These are phyloP conservation scores for Oryza punctata DNA, from an alignment of 176 grass and related monocot species.

Conservation along the genomic window DNA sequence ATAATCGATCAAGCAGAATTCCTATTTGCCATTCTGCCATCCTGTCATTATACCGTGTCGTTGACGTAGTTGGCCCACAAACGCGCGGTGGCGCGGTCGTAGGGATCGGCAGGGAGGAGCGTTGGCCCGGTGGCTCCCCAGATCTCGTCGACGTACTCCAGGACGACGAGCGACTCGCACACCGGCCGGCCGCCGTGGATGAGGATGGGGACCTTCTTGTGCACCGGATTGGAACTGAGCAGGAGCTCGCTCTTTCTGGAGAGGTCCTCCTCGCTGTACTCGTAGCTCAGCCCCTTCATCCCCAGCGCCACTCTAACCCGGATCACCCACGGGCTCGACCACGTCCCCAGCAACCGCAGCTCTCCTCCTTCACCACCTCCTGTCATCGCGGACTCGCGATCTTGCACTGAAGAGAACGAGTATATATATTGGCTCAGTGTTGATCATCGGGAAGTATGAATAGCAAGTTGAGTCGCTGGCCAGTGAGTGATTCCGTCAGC, in stretches of 20 bases:
- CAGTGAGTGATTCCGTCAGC: neutral
- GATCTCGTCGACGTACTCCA: constrained; percentile 48
- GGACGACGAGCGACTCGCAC: constrained; percentile 52
- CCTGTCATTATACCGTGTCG: constrained; percentile 10
- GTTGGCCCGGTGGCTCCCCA: neutral
- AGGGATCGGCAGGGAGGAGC: constrained; percentile 38
- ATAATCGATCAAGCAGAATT: neutral
- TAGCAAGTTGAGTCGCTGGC: too few species aligned
- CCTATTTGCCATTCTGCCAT: neutral
- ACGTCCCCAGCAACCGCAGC: constrained; percentile 43
- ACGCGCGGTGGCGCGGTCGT: constrained; percentile 29
- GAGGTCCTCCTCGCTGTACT: constrained; percentile 44
- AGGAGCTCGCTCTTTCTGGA: constrained; percentile 48
- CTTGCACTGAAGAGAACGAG: neutral
- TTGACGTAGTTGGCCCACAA: constrained; percentile 50
- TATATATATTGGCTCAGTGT: too few species aligned
- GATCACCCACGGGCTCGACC: constrained; percentile 39
- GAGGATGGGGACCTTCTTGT: constrained; percentile 55
- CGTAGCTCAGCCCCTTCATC: constrained; percentile 33
- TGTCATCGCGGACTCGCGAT: constrained; percentile 29
- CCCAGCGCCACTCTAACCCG: constrained; percentile 29
- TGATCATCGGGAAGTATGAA: too few species aligned
- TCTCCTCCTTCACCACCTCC: neutral
- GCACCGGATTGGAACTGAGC: constrained; percentile 44
- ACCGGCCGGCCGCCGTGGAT: constrained; percentile 41